phyloP scores from a whole-genome alignment of 768 basidiomycete species.

The Podaxis carcinomalis region DNA sequence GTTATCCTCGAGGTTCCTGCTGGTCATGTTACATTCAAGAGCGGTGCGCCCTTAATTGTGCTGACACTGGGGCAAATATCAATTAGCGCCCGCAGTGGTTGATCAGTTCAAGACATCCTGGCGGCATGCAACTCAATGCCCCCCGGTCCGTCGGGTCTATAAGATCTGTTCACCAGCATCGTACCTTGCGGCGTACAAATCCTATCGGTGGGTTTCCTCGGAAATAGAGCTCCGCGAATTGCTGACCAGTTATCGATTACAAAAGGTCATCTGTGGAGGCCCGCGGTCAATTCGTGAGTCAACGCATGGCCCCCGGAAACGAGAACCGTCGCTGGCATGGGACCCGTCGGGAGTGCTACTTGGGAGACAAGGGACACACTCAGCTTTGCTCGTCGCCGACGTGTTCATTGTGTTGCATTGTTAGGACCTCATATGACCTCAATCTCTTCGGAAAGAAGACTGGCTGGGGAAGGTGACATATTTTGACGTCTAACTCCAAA shows the following conservation, averaged over 20 bases:
- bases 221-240: background rate
- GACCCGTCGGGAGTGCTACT: constrained; percentile 57
- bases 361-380: constrained; percentile 59
- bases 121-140: constrained; percentile 56
- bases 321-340: constrained; percentile 78
- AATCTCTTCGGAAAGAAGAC: constrained; percentile 65
- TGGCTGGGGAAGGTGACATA: constrained; percentile 62
- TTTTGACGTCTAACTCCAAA: background rate
- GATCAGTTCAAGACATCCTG: constrained; percentile 70
- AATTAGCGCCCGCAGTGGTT: constrained; percentile 32
- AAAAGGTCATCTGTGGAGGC: constrained; percentile 46
- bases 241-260: background rate
- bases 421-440: constrained; percentile 61
- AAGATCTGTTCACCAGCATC: constrained; percentile 52
- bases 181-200: constrained; percentile 50
- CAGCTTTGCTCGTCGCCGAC: constrained; percentile 50
- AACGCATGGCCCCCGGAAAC: constrained; percentile 59
- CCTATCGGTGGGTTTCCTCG: constrained; percentile 46
- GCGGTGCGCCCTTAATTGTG: constrained; percentile 37
- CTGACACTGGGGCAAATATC: background rate
- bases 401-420: constrained; percentile 62
- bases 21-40: constrained; percentile 60
- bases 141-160: constrained; percentile 56
- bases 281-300: constrained; percentile 50
- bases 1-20: constrained; percentile 55